Conservation (phyloP, 116 monocot species). For the Zostera marina region DNA sequence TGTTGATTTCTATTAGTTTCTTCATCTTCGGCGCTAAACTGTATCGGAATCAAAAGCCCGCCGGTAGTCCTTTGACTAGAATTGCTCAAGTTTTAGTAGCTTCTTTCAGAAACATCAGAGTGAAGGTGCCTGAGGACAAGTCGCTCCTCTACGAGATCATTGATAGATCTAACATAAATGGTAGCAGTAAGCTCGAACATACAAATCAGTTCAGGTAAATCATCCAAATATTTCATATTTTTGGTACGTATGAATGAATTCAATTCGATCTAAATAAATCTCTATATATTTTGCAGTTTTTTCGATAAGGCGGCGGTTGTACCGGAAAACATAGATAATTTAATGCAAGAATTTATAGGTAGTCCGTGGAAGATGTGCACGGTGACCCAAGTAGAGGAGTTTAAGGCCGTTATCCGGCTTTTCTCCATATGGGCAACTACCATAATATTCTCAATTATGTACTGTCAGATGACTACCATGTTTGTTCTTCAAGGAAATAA, state of each 20-base stretch:
- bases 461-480: conserved; percentile 70
- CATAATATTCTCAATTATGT: conserved; percentile 48
- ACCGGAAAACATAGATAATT: conserved; percentile 14
- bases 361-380: conserved; percentile 49
- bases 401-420: conserved; percentile 44
- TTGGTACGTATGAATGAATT: too few relatives aligned
- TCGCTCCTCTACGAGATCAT: conserved; percentile 46
- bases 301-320: conserved; percentile 53
- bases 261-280: background rate
- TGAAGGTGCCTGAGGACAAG: conserved; percentile 25
- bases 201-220: conserved; percentile 64
- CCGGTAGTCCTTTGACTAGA: conserved; percentile 74
- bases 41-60: conserved; percentile 60
- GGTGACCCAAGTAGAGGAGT: conserved; percentile 72
- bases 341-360: background rate
- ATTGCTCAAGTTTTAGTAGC: conserved; percentile 75
- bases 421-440: conserved; percentile 66
- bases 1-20: conserved; percentile 49
- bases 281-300: conserved; percentile 25
- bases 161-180: conserved; percentile 64
- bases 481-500: conserved; percentile 69
- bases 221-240: background rate
- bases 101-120: conserved; percentile 36
- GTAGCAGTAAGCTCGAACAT: conserved; percentile 72
- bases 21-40: conserved; percentile 66